Evolutionary conservation across 345 rosid genomes (phyloP).

Genomic region (Ceriops decandra): DNA sequence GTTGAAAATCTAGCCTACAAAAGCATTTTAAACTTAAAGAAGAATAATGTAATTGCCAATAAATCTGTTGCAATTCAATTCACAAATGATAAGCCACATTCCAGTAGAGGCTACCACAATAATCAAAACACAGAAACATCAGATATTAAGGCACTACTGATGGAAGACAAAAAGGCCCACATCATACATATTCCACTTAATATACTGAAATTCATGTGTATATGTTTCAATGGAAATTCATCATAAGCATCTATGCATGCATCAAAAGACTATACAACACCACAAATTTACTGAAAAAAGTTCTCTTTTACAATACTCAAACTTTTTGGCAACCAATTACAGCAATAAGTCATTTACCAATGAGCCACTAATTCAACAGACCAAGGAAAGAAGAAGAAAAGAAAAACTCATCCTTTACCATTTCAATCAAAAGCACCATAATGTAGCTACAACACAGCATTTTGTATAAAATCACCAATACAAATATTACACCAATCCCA

Average conservation of each 20-base stretch:
- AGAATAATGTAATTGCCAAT: slow-evolving; percentile 1
- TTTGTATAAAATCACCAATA: too few species aligned
- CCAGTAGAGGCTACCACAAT: not conserved
- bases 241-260: not conserved
- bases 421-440: not conserved
- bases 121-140: not conserved
- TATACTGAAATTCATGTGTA: not conserved
- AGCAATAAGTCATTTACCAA: not conserved
- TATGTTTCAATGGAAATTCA: not conserved
- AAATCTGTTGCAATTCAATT: not conserved
- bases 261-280: not conserved
- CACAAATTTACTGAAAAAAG: not conserved
- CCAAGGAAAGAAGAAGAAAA: too few species aligned
- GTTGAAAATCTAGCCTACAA: slow-evolving; percentile 79
- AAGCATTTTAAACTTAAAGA: slow-evolving; percentile 20
- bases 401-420: not conserved
- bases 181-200: slow-evolving; percentile 8
- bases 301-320: not conserved
- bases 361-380: not conserved
- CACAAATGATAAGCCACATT: not conserved
- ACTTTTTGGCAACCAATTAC: slow-evolving; percentile 7
- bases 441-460: not conserved
- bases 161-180: not conserved
- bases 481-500: too few species aligned
- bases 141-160: not conserved